These are phyloP conservation scores for Mariannaea sp. DNA, from an alignment of 2,329 filamentous ascomycete species.

Conservation along the genomic window DNA sequence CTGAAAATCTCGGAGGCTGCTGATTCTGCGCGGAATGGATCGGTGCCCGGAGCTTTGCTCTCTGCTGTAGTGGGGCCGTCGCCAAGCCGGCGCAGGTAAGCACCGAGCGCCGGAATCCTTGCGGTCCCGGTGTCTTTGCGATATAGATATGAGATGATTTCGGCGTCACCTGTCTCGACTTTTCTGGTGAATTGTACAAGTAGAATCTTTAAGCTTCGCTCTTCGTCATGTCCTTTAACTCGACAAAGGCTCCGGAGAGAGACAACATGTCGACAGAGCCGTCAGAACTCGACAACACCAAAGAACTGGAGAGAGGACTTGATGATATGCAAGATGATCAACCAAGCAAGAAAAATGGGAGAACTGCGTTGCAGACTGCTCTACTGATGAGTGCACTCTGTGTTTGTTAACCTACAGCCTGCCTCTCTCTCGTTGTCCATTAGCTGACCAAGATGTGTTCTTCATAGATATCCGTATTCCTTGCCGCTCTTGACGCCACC, in stretches of 20 bases:
- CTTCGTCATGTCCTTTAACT: background rate
- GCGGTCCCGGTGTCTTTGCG: background rate
- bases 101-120: conserved; percentile 9
- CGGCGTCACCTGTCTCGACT: background rate
- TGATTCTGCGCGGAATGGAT: no score
- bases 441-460: background rate
- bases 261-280: background rate
- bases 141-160: background rate
- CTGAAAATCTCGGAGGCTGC: no score
- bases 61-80: background rate
- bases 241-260: background rate
- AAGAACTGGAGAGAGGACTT: background rate
- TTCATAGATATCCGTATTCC: background rate
- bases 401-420: background rate
- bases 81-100: background rate
- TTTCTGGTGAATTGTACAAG: background rate
- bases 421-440: background rate
- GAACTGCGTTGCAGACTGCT: background rate
- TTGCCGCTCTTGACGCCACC: conserved; percentile 2
- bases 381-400: background rate
- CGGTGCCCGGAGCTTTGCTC: background rate
- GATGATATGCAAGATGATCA: background rate
- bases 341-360: background rate
- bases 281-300: background rate
- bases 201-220: background rate